Percentiles rank a stretch among this genome's conserved stretches.
Conservation (phyloP, 2,329 filamentous ascomycete species). For the Cladophialophora exuberans region DNA sequence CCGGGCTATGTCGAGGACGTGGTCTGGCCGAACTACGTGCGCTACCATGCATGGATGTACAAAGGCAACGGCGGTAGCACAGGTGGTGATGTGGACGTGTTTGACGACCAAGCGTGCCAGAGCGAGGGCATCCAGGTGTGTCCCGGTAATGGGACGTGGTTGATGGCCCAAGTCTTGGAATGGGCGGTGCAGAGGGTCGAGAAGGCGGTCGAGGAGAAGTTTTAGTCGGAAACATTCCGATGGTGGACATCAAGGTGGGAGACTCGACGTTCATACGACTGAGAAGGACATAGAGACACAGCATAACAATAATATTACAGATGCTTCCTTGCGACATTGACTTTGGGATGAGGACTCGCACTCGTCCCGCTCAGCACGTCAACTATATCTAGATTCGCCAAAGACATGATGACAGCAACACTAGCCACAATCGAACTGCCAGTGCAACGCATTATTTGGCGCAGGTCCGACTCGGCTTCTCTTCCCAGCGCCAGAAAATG, state of each 20-base stretch:
- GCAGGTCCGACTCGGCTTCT: too few species aligned
- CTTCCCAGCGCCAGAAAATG: not conserved
- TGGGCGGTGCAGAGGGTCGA: conserved; percentile 72
- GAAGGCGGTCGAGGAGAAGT: conserved; percentile 36
- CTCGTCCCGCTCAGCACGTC: too few species aligned
- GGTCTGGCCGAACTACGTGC: conserved; percentile 93
- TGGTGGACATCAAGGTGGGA: not conserved
- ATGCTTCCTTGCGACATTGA: too few species aligned
- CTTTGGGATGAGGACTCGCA: too few species aligned
- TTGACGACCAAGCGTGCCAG: conserved; percentile 16
- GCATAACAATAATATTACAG: too few species aligned
- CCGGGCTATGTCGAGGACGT: conserved; percentile 91
- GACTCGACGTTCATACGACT: not conserved
- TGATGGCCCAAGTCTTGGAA: conserved; percentile 64
- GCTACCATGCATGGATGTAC: conserved; percentile 74
- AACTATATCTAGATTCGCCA: too few species aligned
- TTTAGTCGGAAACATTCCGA: not conserved
- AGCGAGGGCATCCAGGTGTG: conserved; percentile 39
- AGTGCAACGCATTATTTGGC: too few species aligned
- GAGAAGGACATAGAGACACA: not conserved
- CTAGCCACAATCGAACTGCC: too few species aligned
- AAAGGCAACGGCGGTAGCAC: conserved; percentile 38
- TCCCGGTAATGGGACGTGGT: conserved; percentile 53
- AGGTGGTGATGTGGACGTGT: conserved; percentile 47
- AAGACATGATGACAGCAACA: too few species aligned